Base-by-base conservation (phyloP, 1,284 basidiomycete genomes). In the Abortiporus biennis region DNA sequence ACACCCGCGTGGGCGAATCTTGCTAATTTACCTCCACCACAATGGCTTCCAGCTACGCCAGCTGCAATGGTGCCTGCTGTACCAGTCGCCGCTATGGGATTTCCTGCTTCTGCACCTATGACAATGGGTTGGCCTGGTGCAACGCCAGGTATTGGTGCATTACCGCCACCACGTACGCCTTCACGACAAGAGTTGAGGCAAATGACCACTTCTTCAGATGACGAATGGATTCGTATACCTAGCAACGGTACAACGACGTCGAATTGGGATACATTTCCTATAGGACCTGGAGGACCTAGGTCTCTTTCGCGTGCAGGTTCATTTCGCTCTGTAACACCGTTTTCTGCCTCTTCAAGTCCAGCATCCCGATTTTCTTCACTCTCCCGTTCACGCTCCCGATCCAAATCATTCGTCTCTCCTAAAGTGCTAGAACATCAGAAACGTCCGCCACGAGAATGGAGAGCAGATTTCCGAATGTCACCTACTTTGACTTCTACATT, bases 401-500 rank as follows among this genome's bases (percentile, higher is more conserved):
- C n/a, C 27, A 8, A n/a, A 29, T 29, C 27, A 29, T 9, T 8
- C 8, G 8, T n/a, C 27, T n/a, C n/a, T 8, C 8, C 27, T 8
- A 29, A 29, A 29, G 27, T 50, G 13, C 44, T 44, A 6, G 58
- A 56, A 42, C 45, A 43, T 13, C 25, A 45, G 16, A 61, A 56
- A 46, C 48, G 56, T 19, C 57, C 60, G 8, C 64, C 64, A 2
- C 53, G 61, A 12, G 58, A 62, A 32, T 65, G 64, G 64, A 47
- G 64, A 34, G 43, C 60, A 0, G 62, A 63, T 45, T 64, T 65
- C 11, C 19, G 46, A 6, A 23, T 58, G 3, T 51, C 50, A 4
- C 27, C 44, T 13, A 56, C 54, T 8, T 38, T 61, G 1, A 48
- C 51, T 21, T 48, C 51, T 17, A 25, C 62, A 13, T 48, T 64